A percentile compares a stretch with the other conserved stretches of the same genome.
phyloP scores from a whole-genome alignment of 1,139 yeast species.

The Yarrowia galli region DNA sequence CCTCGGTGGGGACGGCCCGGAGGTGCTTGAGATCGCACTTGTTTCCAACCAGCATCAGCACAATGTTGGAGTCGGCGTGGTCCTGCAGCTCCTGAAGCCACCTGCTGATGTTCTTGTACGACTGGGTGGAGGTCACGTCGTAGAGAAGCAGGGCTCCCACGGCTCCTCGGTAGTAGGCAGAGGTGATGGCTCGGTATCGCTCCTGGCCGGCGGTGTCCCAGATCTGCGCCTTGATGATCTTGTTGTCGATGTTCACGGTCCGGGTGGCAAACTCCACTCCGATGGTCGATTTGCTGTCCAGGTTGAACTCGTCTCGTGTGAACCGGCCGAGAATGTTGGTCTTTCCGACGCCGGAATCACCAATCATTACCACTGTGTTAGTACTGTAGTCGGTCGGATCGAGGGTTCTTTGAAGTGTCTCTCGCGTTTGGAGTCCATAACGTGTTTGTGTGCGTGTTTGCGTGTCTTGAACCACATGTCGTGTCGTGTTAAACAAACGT shows the following conservation, averaged over 20 bases:
- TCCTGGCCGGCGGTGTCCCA: conserved; percentile 99
- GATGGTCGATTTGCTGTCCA: conserved; percentile 92
- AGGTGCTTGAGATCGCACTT: conserved; percentile 94
- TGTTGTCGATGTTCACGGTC: conserved; percentile 92
- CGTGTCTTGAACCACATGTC: background rate
- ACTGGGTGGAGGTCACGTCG: conserved; percentile 91
- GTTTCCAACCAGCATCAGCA: conserved; percentile 95
- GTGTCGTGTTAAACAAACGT: background rate
- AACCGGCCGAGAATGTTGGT: conserved; percentile 92
- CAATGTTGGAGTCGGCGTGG: conserved; percentile 96
- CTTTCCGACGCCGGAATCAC: conserved; percentile 98
- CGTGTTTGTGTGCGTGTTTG: background rate
- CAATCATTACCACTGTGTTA: conserved; percentile 78
- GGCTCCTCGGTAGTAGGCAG: conserved; percentile 97
- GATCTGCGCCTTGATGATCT: conserved; percentile 94
- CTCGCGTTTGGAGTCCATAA: background rate
- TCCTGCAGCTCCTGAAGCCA: conserved; percentile 96
- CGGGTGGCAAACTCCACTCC: conserved; percentile 99
- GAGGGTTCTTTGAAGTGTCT: background rate
- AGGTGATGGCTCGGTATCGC: conserved; percentile 95
- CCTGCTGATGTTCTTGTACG: conserved; percentile 91
- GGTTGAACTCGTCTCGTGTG: conserved; percentile 93
- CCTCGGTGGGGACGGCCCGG: conserved; percentile 97
- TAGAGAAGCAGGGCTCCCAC: conserved; percentile 96
- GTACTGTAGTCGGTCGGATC: background rate